Base-by-base conservation (phyloP, 1,284 basidiomycete genomes). In the Leccinum insigne region DNA sequence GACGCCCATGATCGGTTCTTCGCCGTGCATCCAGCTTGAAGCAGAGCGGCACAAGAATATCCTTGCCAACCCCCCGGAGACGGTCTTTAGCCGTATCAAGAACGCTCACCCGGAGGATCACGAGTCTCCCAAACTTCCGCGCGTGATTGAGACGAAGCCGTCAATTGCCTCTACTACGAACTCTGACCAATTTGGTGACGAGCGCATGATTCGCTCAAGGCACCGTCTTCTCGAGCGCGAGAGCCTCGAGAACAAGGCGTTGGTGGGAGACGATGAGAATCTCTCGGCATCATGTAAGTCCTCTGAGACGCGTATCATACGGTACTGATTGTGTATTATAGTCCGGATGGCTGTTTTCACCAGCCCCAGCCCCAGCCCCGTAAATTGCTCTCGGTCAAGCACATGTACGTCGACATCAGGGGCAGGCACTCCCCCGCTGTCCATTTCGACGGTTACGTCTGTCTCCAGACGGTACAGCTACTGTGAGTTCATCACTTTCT, bases 401-500 rank as follows among this genome's bases (percentile, higher is more conserved):
- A 91, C 89, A 0, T 84, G 81, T 69, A 88, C 88, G 0, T 81
- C 72, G 4, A 75, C 65, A 40, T 90, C 89, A 21, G 89, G 87
- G 35, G 80, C 77, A 10, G 89, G 90, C n/a, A 93, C 91, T 0
- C 91, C 91, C 6, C 87, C 91, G 0, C 79, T 92, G 5, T 88
- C 88, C 1, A 74, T 80, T 6, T 89, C 85, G 90, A 90, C 65
- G 84, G 84, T 6, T 89, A 81, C 6, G 40, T 40, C 40, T 42
- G 11, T 42, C 40, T 42, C 7, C 40, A 7, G 14, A 42, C 14
- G 14, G 40, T 42, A 4, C 40, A 16, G 13, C 11, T 38, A 38
- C 35, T 38, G 40, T 42, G 40, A 42, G 7, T 42, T 42, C 14
- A 42, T 3, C 14, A 8, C 40, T 42, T 42, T 42, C 14, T 42